A percentile compares a stretch with the other conserved stretches of the same genome.
These are phyloP conservation scores for Psophocarpus tetragonolobus DNA, from an alignment of 306 rosid species.

Conservation along the genomic window DNA sequence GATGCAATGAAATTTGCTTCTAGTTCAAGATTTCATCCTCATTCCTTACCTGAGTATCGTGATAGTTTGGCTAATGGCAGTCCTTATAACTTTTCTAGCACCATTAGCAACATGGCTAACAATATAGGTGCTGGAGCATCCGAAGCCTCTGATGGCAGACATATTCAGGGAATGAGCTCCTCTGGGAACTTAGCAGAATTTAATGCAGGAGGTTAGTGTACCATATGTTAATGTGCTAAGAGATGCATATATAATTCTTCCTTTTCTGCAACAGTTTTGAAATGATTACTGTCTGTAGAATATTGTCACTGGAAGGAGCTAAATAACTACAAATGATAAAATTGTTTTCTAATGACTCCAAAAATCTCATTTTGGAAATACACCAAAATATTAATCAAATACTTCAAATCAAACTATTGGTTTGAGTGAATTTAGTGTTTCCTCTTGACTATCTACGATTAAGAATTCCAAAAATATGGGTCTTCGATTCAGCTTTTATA, in stretches of 20 bases:
- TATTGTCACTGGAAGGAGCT: background rate
- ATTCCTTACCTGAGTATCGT: slow-evolving; percentile 65
- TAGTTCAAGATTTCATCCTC: slow-evolving; percentile 58
- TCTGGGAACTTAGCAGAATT: slow-evolving; percentile 52
- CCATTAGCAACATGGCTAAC: slow-evolving; percentile 43
- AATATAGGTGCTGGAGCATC: slow-evolving; percentile 44
- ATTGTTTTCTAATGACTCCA: background rate
- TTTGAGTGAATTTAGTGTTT: background rate
- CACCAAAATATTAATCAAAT: background rate
- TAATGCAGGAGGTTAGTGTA: slow-evolving; percentile 50
- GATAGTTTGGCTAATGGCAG: slow-evolving; percentile 55
- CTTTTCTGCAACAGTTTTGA: slow-evolving; percentile 9
- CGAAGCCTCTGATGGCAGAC: slow-evolving; percentile 53
- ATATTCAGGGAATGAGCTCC: slow-evolving; percentile 44
- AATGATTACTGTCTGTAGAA: slow-evolving; percentile 13
- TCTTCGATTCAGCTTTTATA: slow-evolving; percentile 9
- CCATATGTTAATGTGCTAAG: background rate
- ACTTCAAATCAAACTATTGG: background rate
- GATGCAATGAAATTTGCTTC: slow-evolving; percentile 55
- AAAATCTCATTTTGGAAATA: background rate
- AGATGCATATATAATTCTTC: slow-evolving; percentile 11
- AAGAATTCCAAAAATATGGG: background rate
- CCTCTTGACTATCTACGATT: slow-evolving; percentile 2
- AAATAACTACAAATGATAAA: background rate
- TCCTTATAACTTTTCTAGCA: slow-evolving; percentile 45